Conservation (phyloP, 2,329 filamentous ascomycete species). For the Diplocarpon mali region DNA sequence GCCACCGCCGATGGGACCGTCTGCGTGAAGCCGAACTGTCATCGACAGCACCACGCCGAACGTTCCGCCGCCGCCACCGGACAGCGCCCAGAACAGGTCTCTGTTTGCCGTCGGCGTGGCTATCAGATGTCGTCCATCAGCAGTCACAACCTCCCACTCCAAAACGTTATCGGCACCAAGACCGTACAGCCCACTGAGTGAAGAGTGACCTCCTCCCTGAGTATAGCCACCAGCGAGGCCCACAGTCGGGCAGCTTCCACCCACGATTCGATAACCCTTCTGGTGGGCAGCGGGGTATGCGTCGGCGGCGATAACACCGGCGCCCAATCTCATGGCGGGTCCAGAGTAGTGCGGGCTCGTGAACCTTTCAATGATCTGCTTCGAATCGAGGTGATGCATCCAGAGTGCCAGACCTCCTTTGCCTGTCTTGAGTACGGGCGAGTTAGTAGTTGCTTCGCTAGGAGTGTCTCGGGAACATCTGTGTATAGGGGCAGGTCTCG, state of each 20-base stretch:
- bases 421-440: no score
- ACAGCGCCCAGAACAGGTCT: slow-evolving; percentile 37
- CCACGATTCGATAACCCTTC: slow-evolving; percentile 44
- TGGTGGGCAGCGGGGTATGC: slow-evolving; percentile 36
- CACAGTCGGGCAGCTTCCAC: slow-evolving; percentile 41
- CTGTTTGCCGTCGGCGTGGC: slow-evolving; percentile 33
- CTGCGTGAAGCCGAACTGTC: slow-evolving; percentile 39
- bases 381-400: slow-evolving; percentile 35
- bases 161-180: slow-evolving; percentile 46
- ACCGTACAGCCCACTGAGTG: slow-evolving; percentile 40
- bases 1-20: slow-evolving; percentile 27
- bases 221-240: slow-evolving; percentile 35
- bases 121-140: slow-evolving; percentile 18
- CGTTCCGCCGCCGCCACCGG: slow-evolving; percentile 27
- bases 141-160: slow-evolving; percentile 13
- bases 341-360: slow-evolving; percentile 20
- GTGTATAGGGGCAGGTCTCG: no score
- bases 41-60: slow-evolving; percentile 48
- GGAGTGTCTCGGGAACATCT: no score
- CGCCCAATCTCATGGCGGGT: slow-evolving; percentile 26
- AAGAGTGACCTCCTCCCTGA: slow-evolving; percentile 48
- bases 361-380: slow-evolving; percentile 24
- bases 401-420: slow-evolving; percentile 35
- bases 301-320: slow-evolving; percentile 33
- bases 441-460: no score